Evolutionary conservation across 345 rosid genomes (phyloP), one percentile per base, ranked within the genome.

Genomic region (Gossypium longicalyx): DNA sequence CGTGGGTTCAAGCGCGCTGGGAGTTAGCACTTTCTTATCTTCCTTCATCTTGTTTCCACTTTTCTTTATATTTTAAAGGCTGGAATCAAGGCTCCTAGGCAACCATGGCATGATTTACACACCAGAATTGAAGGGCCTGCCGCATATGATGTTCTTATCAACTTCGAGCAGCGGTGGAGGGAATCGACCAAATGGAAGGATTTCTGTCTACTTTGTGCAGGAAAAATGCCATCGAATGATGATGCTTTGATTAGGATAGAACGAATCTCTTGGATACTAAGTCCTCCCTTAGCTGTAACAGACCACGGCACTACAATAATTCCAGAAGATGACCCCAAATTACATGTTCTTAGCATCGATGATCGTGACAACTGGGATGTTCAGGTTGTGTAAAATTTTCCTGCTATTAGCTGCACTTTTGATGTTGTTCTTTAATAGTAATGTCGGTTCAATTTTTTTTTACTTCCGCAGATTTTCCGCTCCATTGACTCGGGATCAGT

Each of bases 31-130:
- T 47, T 63, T 1, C 4, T 78, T 68, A 13, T 68, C 68, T 77
- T 58, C 19, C 77, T 34, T 75, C 25, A 12, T 38, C 27, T 73
- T 76, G 29, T 70, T 61, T 76, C 25, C 0, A 71, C 1, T 74
- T 76, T 25, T 70, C 23, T n/a, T 60, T 63, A 9, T 67, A 72
- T 73, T 34, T 69, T 51, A 67, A 76, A 93, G 98, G 81, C 80
- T 76, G 89, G 83, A 57, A 73, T 80, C 49, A 89, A 87, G 83
- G 97, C 95, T 66, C 97, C 97, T 62, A 90, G 98, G 81, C 91
- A 94, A 79, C 97, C 98, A 45, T 92, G 98, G 98, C 98, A 94
- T 73, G 98, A 94, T 79, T 82, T 89, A 85, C 98, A 94, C 77
- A 88, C 97, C 84, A 86, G 78, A 82, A 82, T 94, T 72, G 98